Conservation (phyloP, 2,329 filamentous ascomycete species). For the Alternaria consortialis region DNA sequence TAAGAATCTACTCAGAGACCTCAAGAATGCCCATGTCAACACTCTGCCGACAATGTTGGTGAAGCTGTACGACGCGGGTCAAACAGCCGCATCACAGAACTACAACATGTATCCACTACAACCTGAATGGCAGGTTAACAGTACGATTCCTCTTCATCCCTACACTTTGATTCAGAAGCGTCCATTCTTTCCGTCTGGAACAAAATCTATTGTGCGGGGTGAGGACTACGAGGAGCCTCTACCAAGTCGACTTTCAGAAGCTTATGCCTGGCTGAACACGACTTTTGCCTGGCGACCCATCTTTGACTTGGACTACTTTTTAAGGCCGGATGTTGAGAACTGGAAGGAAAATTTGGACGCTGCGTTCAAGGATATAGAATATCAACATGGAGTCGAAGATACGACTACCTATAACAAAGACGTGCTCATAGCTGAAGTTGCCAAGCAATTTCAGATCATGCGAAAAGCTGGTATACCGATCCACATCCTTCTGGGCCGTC, state of each 20-base stretch:
- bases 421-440: neutral
- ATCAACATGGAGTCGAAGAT: neutral
- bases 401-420: neutral
- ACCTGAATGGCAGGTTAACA: slow-evolving; percentile 25
- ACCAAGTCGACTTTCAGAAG: neutral
- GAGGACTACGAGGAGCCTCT: neutral
- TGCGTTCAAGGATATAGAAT: neutral
- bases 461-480: slow-evolving; percentile 28
- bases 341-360: neutral
- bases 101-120: neutral
- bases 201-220: neutral
- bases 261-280: slow-evolving; percentile 33
- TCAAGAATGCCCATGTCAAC: neutral
- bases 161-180: slow-evolving; percentile 26
- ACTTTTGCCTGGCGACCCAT: slow-evolving; percentile 36
- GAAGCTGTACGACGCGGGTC: slow-evolving; percentile 7
- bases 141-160: slow-evolving; percentile 30
- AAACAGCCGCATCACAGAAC: neutral
- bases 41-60: slow-evolving; percentile 19
- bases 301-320: slow-evolving; percentile 41
- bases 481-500: slow-evolving; percentile 35
- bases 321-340: slow-evolving; percentile 8
- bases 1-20: neutral
- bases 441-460: slow-evolving; percentile 23
- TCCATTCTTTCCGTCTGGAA: neutral